Evolutionary conservation across 2,329 filamentous ascomycete species (phyloP).

Genomic region (Gyromitra esculenta): DNA sequence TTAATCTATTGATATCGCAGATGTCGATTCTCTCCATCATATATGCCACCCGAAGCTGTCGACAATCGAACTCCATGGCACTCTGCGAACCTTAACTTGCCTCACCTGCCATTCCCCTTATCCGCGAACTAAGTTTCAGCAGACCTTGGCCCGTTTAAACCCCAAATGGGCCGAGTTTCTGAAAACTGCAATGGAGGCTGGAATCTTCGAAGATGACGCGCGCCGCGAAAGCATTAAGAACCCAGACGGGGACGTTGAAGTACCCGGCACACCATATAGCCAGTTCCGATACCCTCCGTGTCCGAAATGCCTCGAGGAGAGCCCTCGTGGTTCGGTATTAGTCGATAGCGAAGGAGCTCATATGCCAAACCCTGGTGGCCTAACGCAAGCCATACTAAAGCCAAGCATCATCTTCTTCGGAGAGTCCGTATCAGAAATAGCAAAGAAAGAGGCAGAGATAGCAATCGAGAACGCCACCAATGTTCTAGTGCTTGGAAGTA

Average conservation of each 20-base stretch:
- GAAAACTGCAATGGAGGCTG: slow-evolving; percentile 73
- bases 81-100: slow-evolving; percentile 82
- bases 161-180: slow-evolving; percentile 85
- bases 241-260: slow-evolving; percentile 92
- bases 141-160: slow-evolving; percentile 78
- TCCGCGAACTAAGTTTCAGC: slow-evolving; percentile 78
- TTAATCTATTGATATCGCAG: slow-evolving; percentile 57
- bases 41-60: slow-evolving; percentile 76
- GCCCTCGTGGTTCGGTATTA: slow-evolving; percentile 65
- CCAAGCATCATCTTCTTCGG: slow-evolving; percentile 97
- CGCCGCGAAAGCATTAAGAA: slow-evolving; percentile 78
- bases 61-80: slow-evolving; percentile 90
- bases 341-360: slow-evolving; percentile 79
- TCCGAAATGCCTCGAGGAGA: slow-evolving; percentile 76
- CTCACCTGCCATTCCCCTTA: slow-evolving; percentile 78
- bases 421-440: slow-evolving; percentile 76
- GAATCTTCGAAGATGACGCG: slow-evolving; percentile 77
- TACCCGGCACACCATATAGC: slow-evolving; percentile 85
- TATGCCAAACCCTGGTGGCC: slow-evolving; percentile 5
- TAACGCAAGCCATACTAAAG: slow-evolving; percentile 78
- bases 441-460: slow-evolving; percentile 80
- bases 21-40: slow-evolving; percentile 93
- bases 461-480: slow-evolving; percentile 80
- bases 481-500: slow-evolving; percentile 85
- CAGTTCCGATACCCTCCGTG: slow-evolving; percentile 93